A percentile compares a stretch with the other conserved stretches of the same genome.
Evolutionary conservation across 208 protist genomes (phyloP).

Genomic region (Wallacemonas sp.): DNA sequence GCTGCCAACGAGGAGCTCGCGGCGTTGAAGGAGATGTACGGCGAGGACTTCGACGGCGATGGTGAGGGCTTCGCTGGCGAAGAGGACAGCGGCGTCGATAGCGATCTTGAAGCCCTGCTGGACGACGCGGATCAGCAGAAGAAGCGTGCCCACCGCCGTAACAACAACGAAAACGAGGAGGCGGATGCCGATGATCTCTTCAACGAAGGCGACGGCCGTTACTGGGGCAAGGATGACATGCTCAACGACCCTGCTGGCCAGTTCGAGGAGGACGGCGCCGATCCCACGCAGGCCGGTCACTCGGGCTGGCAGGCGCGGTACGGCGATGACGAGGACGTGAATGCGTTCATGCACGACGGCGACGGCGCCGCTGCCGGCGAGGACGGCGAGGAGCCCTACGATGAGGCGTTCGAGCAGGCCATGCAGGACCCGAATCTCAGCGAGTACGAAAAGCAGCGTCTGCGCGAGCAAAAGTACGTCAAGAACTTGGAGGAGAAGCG

Average conservation of each 20-base stretch:
- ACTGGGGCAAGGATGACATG: conserved; percentile 52
- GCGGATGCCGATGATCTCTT: conserved; percentile 14
- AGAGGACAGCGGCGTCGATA: conserved; percentile 27
- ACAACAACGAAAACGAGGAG: too few relatives aligned
- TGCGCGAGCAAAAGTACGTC: conserved; percentile 67
- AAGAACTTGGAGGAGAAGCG: conserved; percentile 76
- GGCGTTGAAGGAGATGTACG: conserved; percentile 86
- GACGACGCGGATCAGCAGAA: conserved; percentile 10
- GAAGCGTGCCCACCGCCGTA: too few relatives aligned
- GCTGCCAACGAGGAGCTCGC: conserved; percentile 71
- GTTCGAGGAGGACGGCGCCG: conserved; percentile 23
- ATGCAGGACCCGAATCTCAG: conserved; percentile 69
- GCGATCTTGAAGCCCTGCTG: conserved; percentile 16
- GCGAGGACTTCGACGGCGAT: conserved; percentile 84
- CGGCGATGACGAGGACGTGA: conserved; percentile 15
- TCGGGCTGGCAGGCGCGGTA: not conserved
- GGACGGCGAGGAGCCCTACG: conserved; percentile 32
- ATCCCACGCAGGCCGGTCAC: not conserved
- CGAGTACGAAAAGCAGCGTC: conserved; percentile 67
- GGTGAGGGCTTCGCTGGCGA: conserved; percentile 38
- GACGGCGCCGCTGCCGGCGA: conserved; percentile 9
- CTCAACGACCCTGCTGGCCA: conserved; percentile 31
- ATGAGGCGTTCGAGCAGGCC: conserved; percentile 66
- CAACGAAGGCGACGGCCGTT: conserved; percentile 52
- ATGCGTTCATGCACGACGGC: conserved; percentile 6